These are phyloP conservation scores for Austroboletus niveus DNA, from an alignment of 1,284 basidiomycete species.

Conservation along the genomic window DNA sequence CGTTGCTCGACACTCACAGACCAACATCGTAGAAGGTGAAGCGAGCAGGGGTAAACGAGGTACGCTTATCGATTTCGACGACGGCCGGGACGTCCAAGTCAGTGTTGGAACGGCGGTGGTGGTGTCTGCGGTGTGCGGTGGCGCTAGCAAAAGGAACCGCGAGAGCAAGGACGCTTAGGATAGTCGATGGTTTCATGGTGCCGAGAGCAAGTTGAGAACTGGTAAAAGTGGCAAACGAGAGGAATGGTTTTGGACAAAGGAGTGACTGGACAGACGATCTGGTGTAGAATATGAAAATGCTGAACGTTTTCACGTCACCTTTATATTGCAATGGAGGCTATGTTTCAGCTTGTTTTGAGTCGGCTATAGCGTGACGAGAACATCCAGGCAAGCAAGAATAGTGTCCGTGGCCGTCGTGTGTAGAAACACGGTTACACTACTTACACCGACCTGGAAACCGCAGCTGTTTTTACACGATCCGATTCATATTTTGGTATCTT, in stretches of 20 bases:
- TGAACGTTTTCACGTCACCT: too few relatives aligned
- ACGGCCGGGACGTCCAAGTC: constrained; percentile 31
- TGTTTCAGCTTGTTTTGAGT: constrained; percentile 1
- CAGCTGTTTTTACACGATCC: neutral
- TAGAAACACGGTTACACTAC: neutral
- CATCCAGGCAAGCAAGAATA: neutral
- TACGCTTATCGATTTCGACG: constrained; percentile 37
- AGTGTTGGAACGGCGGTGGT: constrained; percentile 39
- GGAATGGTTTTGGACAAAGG: constrained; percentile 19
- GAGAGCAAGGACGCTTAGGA: constrained; percentile 33
- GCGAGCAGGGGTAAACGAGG: constrained; percentile 26
- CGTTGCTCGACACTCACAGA: constrained; percentile 39
- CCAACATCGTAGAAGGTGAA: constrained; percentile 57
- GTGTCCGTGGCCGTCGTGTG: neutral
- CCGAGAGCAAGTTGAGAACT: neutral
- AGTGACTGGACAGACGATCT: constrained; percentile 24
- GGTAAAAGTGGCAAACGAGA: neutral
- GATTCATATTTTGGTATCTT: constrained; percentile 14
- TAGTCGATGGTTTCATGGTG: constrained; percentile 23
- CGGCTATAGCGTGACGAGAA: constrained; percentile 23
- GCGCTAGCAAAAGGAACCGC: constrained; percentile 39
- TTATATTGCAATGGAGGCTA: neutral
- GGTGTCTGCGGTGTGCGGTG: constrained; percentile 33
- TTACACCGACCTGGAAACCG: neutral
- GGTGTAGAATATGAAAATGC: neutral